Base-by-base conservation (phyloP, 371 early-diverging fungal species). In the Mucor circinelloides region DNA sequence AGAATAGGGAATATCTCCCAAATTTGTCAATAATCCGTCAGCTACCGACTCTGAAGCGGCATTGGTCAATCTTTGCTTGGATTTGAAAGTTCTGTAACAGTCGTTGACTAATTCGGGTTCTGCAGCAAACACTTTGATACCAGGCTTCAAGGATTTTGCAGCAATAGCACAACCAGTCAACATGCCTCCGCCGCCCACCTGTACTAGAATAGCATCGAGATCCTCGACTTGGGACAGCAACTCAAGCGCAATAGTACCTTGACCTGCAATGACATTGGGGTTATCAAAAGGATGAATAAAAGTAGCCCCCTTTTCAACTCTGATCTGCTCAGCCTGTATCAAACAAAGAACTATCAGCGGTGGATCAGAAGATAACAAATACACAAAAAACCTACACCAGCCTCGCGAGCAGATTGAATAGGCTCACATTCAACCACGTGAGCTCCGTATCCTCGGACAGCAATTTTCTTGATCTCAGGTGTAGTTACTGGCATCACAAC, bases 401-500 rank as follows among this genome's bases (percentile, higher is more conserved):
- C 52, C 28, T 82, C 81, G 9, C 81, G 74, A 9, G 46, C 72
- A 42, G 71, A 64, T 50, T 73, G 71, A 21, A 71, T 69, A 8
- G 79, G 71, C 17, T 79, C 78, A 58, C 81, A 81, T 58, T 81
- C 81, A 10, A 85, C 71, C 0, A 89, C 73, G 7, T 70, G 60
- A 1, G 83, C 88, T 13, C 87, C 90, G 66, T 86, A 87, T 2
- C 80, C 85, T 4, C 52, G 40, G 13, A 88, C 87, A 15, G 87
- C 88, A 2, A 58, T 67, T 21, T 82, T 82, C 58, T 89, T 88
- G 30, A 83, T 72, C 27, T 65, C 56, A 5, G 88, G 86, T 7
- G 86, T 74, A 27, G 65, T 83, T 3, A 19, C 66, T 7, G 87
- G 88, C 87, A 87, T 87, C 6, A 88, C 83, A 17, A 88, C 73